A percentile compares a stretch with the other conserved stretches of the same genome.
Evolutionary conservation across 1,284 basidiomycete genomes (phyloP).

Genomic region (Grifola frondosa): DNA sequence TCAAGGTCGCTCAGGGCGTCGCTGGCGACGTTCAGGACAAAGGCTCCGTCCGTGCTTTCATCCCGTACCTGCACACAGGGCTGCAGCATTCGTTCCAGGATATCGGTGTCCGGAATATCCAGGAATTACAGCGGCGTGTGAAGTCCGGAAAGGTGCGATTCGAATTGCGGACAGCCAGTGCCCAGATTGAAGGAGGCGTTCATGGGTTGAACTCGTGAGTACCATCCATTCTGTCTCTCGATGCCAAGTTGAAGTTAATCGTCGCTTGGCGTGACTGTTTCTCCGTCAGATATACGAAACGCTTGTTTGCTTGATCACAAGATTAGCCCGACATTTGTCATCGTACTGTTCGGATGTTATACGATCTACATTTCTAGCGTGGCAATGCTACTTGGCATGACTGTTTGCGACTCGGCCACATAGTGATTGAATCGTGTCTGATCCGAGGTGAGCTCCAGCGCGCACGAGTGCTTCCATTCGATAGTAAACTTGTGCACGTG

Average conservation of each 20-base stretch:
- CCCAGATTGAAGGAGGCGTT: slow-evolving; percentile 95
- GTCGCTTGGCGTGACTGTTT: slow-evolving; percentile 9
- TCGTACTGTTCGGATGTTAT: slow-evolving; percentile 16
- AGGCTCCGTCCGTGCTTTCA: slow-evolving; percentile 87
- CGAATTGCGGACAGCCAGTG: slow-evolving; percentile 92
- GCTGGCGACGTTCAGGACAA: slow-evolving; percentile 98
- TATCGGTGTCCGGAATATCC: slow-evolving; percentile 76
- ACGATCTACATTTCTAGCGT: slow-evolving; percentile 11
- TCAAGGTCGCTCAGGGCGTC: slow-evolving; percentile 98
- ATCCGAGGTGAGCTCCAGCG: no score
- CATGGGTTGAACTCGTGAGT: slow-evolving; percentile 87
- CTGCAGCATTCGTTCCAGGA: slow-evolving; percentile 97
- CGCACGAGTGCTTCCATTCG: no score
- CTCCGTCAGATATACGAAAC: slow-evolving; percentile 28
- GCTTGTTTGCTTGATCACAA: slow-evolving; percentile 24
- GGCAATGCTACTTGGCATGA: no score
- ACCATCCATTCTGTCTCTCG: not conserved
- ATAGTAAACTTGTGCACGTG: no score
- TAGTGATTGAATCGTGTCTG: no score
- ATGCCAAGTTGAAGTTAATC: slow-evolving; percentile 15
- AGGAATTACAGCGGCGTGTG: slow-evolving; percentile 64
- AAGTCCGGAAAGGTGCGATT: slow-evolving; percentile 76
- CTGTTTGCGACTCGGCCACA: no score
- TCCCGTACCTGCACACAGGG: slow-evolving; percentile 91
- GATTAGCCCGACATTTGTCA: slow-evolving; percentile 3